Conservation (phyloP, 176 grass and related monocot species). For the Oryza glaberrima region DNA sequence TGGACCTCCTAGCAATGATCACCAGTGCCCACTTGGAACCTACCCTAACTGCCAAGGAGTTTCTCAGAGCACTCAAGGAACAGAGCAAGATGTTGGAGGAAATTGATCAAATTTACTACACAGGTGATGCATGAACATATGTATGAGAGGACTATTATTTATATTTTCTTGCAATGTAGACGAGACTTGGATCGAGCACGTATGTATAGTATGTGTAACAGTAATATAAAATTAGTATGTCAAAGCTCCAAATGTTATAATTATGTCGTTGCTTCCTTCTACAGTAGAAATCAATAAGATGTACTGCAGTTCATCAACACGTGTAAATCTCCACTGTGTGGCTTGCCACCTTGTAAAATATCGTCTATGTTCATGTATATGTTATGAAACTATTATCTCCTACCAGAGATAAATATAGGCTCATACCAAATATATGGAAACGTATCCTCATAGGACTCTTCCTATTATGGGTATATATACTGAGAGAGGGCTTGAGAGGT, state of each 20-base stretch:
- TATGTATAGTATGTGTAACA: neutral
- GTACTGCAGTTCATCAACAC: neutral
- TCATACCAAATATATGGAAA: too few relatives aligned
- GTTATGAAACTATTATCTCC: too few relatives aligned
- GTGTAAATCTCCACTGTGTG: too few relatives aligned
- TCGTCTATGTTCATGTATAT: too few relatives aligned
- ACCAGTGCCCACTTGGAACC: conserved; percentile 43
- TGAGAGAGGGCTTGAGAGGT: too few relatives aligned
- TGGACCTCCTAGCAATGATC: conserved; percentile 50
- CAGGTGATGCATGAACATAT: neutral
- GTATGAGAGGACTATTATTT: neutral
- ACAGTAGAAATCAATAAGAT: neutral
- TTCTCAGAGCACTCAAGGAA: conserved; percentile 11
- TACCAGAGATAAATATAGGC: too few relatives aligned
- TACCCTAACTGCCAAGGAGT: conserved; percentile 47
- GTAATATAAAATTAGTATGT: too few relatives aligned
- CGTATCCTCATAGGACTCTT: too few relatives aligned
- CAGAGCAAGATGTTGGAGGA: neutral
- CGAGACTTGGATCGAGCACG: neutral
- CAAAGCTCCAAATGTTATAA: neutral
- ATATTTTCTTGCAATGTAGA: neutral
- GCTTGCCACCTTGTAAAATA: neutral
- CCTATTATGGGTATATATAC: too few relatives aligned
- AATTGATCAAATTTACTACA: neutral
- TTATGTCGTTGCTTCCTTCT: neutral